Evolutionary conservation across 2,329 filamentous ascomycete species (phyloP).

Genomic region (Colletotrichum simmondsii): DNA sequence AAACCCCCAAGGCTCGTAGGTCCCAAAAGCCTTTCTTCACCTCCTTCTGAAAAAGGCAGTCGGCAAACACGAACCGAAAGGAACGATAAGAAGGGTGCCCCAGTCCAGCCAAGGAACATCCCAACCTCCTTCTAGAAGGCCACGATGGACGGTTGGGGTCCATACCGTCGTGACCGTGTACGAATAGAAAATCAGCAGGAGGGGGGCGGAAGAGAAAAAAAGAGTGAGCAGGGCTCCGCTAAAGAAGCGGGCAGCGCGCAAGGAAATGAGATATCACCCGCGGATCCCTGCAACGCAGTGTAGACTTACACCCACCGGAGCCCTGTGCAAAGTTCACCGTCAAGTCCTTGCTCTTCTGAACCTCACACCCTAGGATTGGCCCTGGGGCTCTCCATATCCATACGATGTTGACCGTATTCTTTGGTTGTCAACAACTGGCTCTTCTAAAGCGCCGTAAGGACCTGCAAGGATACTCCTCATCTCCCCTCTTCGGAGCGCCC

Average conservation of each 20-base stretch:
- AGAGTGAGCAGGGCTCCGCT: not conserved
- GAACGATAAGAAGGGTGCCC: not conserved
- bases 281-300: not conserved
- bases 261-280: not conserved
- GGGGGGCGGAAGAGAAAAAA: not conserved
- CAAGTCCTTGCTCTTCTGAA: not conserved
- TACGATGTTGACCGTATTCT: not conserved
- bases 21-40: not conserved
- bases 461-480: not conserved
- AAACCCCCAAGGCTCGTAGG: not conserved
- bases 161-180: not conserved
- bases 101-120: not conserved
- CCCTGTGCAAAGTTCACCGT: not conserved
- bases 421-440: not conserved
- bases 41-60: not conserved
- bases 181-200: not conserved
- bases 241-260: not conserved
- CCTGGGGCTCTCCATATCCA: not conserved
- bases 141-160: not conserved
- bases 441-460: not conserved
- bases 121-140: constrained; percentile 15
- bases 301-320: not conserved
- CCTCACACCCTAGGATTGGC: not conserved
- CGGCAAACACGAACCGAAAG: not conserved
- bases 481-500: not conserved